These are phyloP conservation scores for Colletotrichum spinosum DNA, from an alignment of 2,329 filamentous ascomycete species.

Conservation along the genomic window DNA sequence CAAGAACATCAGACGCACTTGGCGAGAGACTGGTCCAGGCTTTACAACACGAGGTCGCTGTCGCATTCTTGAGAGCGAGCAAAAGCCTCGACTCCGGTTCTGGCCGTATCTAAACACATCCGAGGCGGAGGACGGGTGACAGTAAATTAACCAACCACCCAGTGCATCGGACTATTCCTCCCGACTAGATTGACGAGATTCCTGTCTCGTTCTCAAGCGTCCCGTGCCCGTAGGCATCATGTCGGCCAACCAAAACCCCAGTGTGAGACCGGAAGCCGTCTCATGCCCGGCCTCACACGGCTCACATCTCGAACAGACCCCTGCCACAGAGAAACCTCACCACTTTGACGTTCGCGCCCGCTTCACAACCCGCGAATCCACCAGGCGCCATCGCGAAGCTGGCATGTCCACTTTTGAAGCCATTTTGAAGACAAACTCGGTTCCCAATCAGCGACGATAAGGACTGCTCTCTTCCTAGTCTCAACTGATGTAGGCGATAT, in stretches of 20 bases:
- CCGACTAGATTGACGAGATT: conserved; percentile 8
- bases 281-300: not conserved
- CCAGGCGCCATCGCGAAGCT: too few species aligned
- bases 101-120: not conserved
- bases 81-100: too few species aligned
- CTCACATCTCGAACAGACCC: not conserved
- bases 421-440: too few species aligned
- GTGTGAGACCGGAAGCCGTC: not conserved
- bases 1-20: too few species aligned
- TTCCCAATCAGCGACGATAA: too few species aligned
- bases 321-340: not conserved
- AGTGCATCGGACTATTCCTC: not conserved
- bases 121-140: not conserved
- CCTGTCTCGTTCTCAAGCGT: not conserved
- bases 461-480: not conserved
- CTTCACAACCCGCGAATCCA: too few species aligned
- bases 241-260: not conserved
- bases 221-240: not conserved
- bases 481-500: not conserved
- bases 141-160: conserved; percentile 17
- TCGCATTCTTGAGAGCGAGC: too few species aligned
- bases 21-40: too few species aligned
- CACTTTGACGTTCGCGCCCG: not conserved
- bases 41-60: too few species aligned
- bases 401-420: too few species aligned